These are phyloP conservation scores for Boletus rex-veris DNA, from an alignment of 768 basidiomycete genomes.

Conservation along the genomic window DNA sequence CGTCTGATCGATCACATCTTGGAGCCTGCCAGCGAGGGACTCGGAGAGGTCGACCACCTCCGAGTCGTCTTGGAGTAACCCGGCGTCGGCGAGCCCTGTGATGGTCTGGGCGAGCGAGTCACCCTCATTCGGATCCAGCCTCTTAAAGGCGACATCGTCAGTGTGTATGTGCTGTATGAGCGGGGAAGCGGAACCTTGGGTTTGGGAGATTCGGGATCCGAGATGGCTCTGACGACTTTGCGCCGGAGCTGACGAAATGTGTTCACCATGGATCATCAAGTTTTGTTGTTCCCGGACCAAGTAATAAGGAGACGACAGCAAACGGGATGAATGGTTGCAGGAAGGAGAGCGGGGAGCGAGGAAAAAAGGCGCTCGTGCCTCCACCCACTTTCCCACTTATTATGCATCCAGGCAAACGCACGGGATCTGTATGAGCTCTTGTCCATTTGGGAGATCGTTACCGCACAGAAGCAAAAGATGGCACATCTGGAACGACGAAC, in stretches of 20 bases:
- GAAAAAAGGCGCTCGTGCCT: too few relatives aligned
- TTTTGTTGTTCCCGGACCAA: neutral
- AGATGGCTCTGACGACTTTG: slow-evolving; percentile 20
- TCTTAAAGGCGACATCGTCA: neutral
- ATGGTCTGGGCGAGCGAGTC: neutral
- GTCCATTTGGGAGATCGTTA: too few relatives aligned
- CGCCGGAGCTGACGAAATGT: slow-evolving; percentile 8
- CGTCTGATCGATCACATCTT: slow-evolving; percentile 12
- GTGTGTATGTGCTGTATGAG: too few relatives aligned
- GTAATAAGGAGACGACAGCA: neutral
- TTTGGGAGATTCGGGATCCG: slow-evolving; percentile 12
- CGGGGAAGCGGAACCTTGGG: slow-evolving; percentile 1
- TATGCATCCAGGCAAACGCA: too few relatives aligned
- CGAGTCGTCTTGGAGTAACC: too few relatives aligned
- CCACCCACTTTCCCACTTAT: too few relatives aligned
- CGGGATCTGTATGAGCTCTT: too few relatives aligned
- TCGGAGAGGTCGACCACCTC: neutral
- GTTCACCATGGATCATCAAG: slow-evolving; percentile 7
- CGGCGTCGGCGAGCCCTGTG: neutral
- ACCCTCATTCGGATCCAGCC: too few relatives aligned
- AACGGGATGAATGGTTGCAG: neutral
- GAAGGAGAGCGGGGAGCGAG: too few relatives aligned
- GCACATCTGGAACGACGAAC: too few relatives aligned
- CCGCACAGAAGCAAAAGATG: too few relatives aligned
- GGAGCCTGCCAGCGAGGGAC: too few relatives aligned